Evolutionary conservation across 78 protist genomes (phyloP).

Genomic region (Chrysochromulina parva): DNA sequence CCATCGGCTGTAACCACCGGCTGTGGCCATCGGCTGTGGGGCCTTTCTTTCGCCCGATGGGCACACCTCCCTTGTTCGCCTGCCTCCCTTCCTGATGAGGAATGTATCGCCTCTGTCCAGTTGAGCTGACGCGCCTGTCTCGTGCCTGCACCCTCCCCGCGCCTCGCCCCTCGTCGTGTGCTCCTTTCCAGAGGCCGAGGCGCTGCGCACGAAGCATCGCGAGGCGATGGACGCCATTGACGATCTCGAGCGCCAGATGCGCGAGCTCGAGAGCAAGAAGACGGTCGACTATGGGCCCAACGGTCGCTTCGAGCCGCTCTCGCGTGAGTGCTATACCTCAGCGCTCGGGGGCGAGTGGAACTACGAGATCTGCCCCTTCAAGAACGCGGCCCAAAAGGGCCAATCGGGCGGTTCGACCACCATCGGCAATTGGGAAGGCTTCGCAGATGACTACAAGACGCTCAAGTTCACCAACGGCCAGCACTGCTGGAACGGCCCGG

Average conservation of each 20-base stretch:
- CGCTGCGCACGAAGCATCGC: background rate
- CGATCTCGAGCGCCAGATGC: background rate
- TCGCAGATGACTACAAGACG: background rate
- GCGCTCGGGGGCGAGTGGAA: background rate
- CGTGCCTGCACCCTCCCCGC: no score
- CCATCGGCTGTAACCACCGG: no score
- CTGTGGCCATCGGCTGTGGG: no score
- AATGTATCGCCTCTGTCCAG: no score
- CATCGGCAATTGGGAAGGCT: background rate
- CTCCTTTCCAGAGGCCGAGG: background rate
- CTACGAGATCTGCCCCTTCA: conserved; percentile 4
- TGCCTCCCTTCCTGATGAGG: no score
- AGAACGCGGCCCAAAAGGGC: background rate
- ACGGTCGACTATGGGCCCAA: background rate
- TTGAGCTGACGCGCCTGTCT: no score
- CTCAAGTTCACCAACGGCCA: background rate
- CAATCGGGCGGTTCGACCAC: no score
- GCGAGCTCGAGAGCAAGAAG: background rate
- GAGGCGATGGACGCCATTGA: background rate
- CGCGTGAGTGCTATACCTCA: background rate
- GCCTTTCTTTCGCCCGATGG: no score
- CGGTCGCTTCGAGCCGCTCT: background rate
- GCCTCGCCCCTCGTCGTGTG: no score
- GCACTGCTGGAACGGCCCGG: background rate
- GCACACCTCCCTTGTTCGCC: no score